These are phyloP conservation scores for Aspergillus thermomutatus DNA, from an alignment of 2,329 filamentous ascomycete species.

Conservation along the genomic window DNA sequence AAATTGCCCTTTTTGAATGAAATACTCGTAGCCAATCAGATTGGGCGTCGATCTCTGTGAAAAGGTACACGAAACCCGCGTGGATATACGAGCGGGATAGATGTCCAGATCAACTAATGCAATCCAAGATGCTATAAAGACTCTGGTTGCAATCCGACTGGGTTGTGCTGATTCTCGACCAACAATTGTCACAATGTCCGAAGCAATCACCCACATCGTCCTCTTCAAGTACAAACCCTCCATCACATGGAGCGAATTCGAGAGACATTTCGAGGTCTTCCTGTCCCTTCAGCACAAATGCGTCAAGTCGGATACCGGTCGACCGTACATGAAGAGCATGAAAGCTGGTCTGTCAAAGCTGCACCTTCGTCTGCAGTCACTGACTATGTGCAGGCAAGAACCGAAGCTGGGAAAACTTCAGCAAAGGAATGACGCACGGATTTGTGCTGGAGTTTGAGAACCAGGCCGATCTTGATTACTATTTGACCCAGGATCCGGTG, in stretches of 20 bases:
- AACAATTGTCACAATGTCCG: background rate
- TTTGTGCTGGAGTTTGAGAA: conserved; percentile 6
- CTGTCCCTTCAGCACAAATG: background rate
- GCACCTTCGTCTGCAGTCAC: background rate
- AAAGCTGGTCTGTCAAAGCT: conserved; percentile 1
- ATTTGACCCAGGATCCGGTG: conserved; percentile 1
- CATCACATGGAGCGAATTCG: conserved; percentile 1
- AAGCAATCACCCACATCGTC: background rate
- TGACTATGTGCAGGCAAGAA: background rate
- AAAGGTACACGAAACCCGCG: too few relatives aligned
- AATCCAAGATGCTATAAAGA: too few relatives aligned
- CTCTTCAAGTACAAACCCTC: conserved; percentile 2
- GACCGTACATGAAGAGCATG: conserved; percentile 4
- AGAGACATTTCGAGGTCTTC: conserved; percentile 3
- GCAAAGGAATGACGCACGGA: conserved; percentile 3
- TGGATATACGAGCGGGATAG: too few relatives aligned
- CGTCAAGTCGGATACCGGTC: background rate
- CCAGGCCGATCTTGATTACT: conserved; percentile 3
- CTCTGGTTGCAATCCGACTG: too few relatives aligned
- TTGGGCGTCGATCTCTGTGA: too few relatives aligned
- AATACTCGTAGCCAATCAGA: too few relatives aligned
- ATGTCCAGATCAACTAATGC: too few relatives aligned
- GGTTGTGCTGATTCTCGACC: background rate
- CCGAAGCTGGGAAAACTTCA: conserved; percentile 3
- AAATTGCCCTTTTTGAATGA: too few relatives aligned